Evolutionary conservation across 192 early-diverging fungal genomes (phyloP).

Genomic region (Entomortierella lignicola): DNA sequence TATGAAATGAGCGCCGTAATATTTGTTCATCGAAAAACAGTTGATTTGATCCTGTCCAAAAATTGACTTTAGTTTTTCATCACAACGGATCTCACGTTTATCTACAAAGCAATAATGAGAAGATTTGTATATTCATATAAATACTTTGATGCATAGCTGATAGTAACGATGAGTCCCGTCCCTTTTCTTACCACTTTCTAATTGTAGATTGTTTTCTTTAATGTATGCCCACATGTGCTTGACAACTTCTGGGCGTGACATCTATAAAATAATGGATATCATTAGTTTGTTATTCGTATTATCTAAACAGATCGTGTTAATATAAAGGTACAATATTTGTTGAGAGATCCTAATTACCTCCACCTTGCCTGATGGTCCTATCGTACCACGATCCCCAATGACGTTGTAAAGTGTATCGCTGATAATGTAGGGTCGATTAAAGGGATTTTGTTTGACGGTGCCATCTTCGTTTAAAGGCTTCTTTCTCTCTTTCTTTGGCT

Average conservation of each 20-base stretch:
- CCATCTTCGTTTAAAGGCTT: conserved; percentile 45
- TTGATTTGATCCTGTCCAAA: conserved; percentile 64
- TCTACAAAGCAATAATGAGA: conserved; percentile 30
- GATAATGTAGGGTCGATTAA: conserved; percentile 31
- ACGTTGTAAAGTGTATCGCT: conserved; percentile 50
- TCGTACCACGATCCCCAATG: conserved; percentile 53
- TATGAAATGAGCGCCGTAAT: conserved; percentile 65
- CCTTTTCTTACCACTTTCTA: conserved; percentile 47
- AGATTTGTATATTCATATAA: background rate
- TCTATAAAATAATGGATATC: conserved; percentile 27
- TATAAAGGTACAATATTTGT: background rate
- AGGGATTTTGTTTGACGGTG: conserved; percentile 25
- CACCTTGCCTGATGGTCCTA: conserved; percentile 54
- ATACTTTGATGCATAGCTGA: background rate
- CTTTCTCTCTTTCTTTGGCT: conserved; percentile 22
- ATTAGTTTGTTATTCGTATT: background rate
- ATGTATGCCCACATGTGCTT: conserved; percentile 72
- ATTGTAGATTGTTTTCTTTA: conserved; percentile 66
- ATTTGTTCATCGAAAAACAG: conserved; percentile 71
- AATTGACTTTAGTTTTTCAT: conserved; percentile 59
- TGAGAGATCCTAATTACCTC: conserved; percentile 36
- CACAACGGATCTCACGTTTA: conserved; percentile 64
- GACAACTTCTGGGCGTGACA: conserved; percentile 70
- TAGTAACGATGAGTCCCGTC: background rate
- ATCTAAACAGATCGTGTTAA: background rate